Percentiles rank a stretch among this genome's conserved stretches.
These are phyloP conservation scores for Lentinula novae-zelandiae DNA, from an alignment of 1,284 basidiomycete species.

Conservation along the genomic window DNA sequence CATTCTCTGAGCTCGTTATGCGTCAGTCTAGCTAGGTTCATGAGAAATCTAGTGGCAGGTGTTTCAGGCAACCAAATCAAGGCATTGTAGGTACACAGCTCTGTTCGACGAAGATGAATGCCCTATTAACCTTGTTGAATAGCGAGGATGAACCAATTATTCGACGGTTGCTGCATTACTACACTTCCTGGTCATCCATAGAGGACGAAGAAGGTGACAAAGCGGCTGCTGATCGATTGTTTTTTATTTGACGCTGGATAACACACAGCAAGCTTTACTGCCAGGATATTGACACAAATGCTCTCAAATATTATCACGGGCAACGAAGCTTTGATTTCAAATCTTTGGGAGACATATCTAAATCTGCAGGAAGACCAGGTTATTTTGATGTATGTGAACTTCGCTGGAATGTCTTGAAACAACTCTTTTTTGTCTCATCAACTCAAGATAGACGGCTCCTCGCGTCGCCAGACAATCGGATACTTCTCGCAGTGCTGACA, in stretches of 20 bases:
- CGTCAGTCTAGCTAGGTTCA: conserved; percentile 62
- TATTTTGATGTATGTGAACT: conserved; percentile 62
- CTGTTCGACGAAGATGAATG: conserved; percentile 7
- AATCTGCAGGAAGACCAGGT: conserved; percentile 68
- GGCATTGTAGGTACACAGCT: conserved; percentile 53
- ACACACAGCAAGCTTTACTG: conserved; percentile 46
- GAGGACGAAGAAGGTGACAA: conserved; percentile 51
- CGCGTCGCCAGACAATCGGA: conserved; percentile 60
- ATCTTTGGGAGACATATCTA: conserved; percentile 63
- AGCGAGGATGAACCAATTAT: conserved; percentile 65
- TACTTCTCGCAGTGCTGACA: conserved; percentile 61
- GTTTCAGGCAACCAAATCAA: conserved; percentile 59
- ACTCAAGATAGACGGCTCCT: conserved; percentile 62
- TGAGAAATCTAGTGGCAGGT: conserved; percentile 72
- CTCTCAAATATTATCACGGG: conserved; percentile 73
- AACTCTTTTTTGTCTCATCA: conserved; percentile 9
- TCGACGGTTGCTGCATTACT: conserved; percentile 54
- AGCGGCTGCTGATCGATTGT: not conserved
- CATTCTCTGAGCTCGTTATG: conserved; percentile 33
- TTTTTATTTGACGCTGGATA: not conserved
- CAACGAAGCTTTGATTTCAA: conserved; percentile 53
- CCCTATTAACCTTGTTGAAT: conserved; percentile 5
- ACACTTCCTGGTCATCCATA: conserved; percentile 65
- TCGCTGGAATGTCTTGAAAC: conserved; percentile 11
- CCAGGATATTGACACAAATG: conserved; percentile 62